Evolutionary conservation across 2,329 filamentous ascomycete species (phyloP), one percentile per base, ranked within the genome.

Genomic region (Tolypocladium cylindrosporum): DNA sequence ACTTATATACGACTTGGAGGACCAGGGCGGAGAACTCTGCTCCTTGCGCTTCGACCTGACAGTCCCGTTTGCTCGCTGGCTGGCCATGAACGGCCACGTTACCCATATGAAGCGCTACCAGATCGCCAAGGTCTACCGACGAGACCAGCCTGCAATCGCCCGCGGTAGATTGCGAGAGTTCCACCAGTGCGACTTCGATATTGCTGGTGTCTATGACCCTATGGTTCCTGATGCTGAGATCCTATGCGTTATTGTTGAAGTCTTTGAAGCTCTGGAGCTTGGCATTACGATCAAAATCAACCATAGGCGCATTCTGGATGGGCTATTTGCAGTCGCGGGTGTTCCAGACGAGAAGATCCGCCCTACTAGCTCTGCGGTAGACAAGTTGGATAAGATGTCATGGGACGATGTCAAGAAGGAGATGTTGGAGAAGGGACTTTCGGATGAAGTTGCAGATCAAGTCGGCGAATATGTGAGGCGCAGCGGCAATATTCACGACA

Each of bases 101-200:
- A 85, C 89, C 71, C 87, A 81, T 72, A 92, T 96, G 76, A 96
- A 96, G 78, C 84, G 93, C 68, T 97, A 96, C 74, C 91, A 96
- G 76, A 92, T 97, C 65, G 91, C 91, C 65, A 96, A 96, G 76
- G 92, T 96, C 63, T 77, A 77, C 69, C 73, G 75, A 51, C 65
- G 74, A 64, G 74, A 76, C 58, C 74, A 76, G 60, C 74, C 74
- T 14, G 71, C 91, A 60, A 90, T 97, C 76, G 90, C 88, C 61
- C 94, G 95, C 72, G 93, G 92, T 55, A 85, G 92, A 57, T 94
- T 96, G 88, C 84, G 93, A 68, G 93, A 97, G 75, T 96, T 96
- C 74, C 96, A 95, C 77, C 92, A 97, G 74, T 97, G 92, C 77
- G 93, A 97, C 75, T 95, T 97, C 69, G 92, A 97, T 70, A 93